Conservation (phyloP, 164 flowering plant genomes). For the Nymphaea colorata region DNA sequence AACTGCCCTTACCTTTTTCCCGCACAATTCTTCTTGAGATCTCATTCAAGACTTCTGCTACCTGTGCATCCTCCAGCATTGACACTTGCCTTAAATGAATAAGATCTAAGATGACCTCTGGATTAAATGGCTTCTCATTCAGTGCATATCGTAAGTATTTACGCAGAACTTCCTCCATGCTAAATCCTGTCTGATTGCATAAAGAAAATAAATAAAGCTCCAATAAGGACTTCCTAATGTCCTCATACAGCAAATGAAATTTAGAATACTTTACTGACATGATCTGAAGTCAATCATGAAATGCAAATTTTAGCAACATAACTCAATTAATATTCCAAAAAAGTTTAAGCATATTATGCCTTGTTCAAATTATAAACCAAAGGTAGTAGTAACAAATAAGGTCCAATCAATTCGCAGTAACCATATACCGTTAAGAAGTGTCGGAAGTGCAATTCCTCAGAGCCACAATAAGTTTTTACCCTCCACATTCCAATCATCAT, state of each 20-base stretch:
- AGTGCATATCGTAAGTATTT: conserved; percentile 85
- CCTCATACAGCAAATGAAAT: not conserved
- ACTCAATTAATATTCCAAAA: not conserved
- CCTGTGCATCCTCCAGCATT: conserved; percentile 52
- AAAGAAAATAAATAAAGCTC: not conserved
- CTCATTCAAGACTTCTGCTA: conserved; percentile 74
- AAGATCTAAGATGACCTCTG: conserved; percentile 47
- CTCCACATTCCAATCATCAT: too few relatives aligned
- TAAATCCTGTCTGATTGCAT: conserved; percentile 74
- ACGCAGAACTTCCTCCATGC: conserved; percentile 67
- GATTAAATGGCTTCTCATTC: conserved; percentile 84
- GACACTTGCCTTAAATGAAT: conserved; percentile 78
- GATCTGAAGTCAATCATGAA: not conserved
- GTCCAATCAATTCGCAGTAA: too few relatives aligned
- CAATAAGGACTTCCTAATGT: not conserved
- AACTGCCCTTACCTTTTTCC: conserved; percentile 49
- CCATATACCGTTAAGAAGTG: too few relatives aligned
- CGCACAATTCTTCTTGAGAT: conserved; percentile 72
- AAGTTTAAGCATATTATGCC: too few relatives aligned
- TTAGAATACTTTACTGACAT: not conserved
- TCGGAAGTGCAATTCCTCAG: too few relatives aligned
- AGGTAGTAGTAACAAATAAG: too few relatives aligned
- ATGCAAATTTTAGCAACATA: not conserved
- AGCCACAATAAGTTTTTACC: too few relatives aligned
- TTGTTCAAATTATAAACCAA: too few relatives aligned